These are phyloP conservation scores for Tolypocladium pustulatum DNA, from an alignment of 2,329 filamentous ascomycete species.

Conservation along the genomic window DNA sequence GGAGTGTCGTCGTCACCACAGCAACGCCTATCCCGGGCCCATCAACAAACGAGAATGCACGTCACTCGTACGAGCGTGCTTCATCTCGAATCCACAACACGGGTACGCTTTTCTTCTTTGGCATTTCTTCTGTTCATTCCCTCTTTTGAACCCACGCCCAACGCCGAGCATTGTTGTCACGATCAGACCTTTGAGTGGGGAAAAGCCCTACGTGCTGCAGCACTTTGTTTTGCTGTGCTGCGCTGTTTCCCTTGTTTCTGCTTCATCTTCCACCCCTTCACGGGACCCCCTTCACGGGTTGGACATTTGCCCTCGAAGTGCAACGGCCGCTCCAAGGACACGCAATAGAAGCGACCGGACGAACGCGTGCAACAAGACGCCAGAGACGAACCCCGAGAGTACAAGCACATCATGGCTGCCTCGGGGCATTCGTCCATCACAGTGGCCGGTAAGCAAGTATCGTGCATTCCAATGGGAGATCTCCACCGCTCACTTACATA, in stretches of 20 bases:
- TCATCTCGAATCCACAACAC: not conserved
- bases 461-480: not conserved
- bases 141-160: not conserved
- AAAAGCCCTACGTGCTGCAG: not conserved
- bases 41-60: slow-evolving; percentile 1
- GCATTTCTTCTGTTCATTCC: slow-evolving; percentile 3
- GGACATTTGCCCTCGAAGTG: not conserved
- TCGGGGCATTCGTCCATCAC: slow-evolving; percentile 42
- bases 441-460: slow-evolving; percentile 38
- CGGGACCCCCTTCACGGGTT: not conserved
- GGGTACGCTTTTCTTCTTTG: not conserved
- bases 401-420: slow-evolving; percentile 10
- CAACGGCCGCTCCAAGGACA: not conserved
- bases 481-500: slow-evolving; percentile 16
- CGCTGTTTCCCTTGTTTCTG: not conserved
- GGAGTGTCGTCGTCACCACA: not conserved
- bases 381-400: not conserved
- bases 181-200: slow-evolving; percentile 4
- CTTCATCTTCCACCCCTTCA: not conserved
- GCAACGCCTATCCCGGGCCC: not conserved
- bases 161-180: slow-evolving; percentile 12
- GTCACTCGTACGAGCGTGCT: not conserved
- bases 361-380: not conserved
- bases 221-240: not conserved
- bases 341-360: not conserved